Evolutionary conservation across 176 grass and related monocot species (phyloP).

Genomic region (Secale cereale): DNA sequence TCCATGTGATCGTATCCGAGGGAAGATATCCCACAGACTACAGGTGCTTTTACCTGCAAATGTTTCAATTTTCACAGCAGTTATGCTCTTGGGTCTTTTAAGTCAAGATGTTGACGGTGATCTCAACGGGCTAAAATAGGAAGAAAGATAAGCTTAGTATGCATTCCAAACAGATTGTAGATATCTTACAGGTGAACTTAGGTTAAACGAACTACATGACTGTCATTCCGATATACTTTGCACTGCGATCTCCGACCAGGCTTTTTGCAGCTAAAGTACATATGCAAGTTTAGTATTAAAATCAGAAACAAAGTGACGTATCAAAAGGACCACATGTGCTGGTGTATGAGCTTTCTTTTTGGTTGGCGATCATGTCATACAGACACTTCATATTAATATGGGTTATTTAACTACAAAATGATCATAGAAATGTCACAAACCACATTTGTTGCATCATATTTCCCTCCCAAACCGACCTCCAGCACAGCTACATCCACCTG

Average conservation of each 20-base stretch:
- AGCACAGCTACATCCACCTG: slow-evolving; percentile 94
- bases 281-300: slow-evolving; percentile 3
- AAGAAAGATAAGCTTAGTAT: background rate
- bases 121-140: background rate
- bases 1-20: slow-evolving; percentile 98
- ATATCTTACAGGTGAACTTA: background rate
- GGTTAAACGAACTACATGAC: slow-evolving; percentile 5
- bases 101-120: slow-evolving; percentile 6
- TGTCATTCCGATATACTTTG: background rate
- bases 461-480: slow-evolving; percentile 97
- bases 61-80: slow-evolving; percentile 20
- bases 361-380: background rate
- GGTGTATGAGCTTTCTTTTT: slow-evolving; percentile 10
- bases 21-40: slow-evolving; percentile 94
- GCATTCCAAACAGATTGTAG: slow-evolving; percentile 3
- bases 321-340: background rate
- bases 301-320: background rate
- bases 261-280: background rate
- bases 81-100: slow-evolving; percentile 16
- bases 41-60: slow-evolving; percentile 78
- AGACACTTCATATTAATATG: background rate
- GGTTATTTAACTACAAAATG: slow-evolving; percentile 1
- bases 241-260: background rate
- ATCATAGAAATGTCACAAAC: slow-evolving; percentile 42
- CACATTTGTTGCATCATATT: slow-evolving; percentile 95